phyloP scores from a whole-genome alignment of 306 rosid species.

The Vicia sativa region DNA sequence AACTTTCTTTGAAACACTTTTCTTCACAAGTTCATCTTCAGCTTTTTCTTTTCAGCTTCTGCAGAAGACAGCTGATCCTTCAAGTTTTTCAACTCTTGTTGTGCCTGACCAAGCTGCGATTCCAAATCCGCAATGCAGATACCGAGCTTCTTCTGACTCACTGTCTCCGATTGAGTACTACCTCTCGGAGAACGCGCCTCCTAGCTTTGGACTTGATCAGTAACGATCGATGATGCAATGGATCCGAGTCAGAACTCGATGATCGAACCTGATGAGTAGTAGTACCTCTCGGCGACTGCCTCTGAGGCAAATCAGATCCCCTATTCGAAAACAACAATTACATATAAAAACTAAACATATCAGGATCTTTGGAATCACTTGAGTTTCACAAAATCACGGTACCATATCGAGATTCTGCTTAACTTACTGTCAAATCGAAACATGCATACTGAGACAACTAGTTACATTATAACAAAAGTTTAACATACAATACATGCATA shows the following conservation, averaged over 20 bases:
- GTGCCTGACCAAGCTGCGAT: conserved; percentile 89
- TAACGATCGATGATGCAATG: conserved; percentile 68
- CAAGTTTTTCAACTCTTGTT: conserved; percentile 59
- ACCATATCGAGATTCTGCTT: too few relatives aligned
- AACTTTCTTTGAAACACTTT: conserved; percentile 42
- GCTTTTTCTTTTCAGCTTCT: conserved; percentile 86
- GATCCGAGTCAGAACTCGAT: conserved; percentile 75
- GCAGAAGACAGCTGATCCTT: conserved; percentile 83
- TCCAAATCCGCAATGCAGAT: conserved; percentile 86
- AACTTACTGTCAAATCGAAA: too few relatives aligned
- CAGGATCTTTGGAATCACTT: neutral
- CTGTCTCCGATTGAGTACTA: conserved; percentile 58
- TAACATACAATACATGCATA: conserved; percentile 37
- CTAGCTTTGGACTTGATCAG: conserved; percentile 76
- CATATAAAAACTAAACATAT: neutral
- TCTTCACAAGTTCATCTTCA: conserved; percentile 70
- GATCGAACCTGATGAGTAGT: conserved; percentile 63
- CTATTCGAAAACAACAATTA: conserved; percentile 40
- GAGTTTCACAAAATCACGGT: neutral
- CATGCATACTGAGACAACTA: too few relatives aligned
- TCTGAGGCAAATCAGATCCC: conserved; percentile 79
- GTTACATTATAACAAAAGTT: neutral
- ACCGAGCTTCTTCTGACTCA: conserved; percentile 81
- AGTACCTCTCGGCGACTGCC: conserved; percentile 79
- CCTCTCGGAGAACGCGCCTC: conserved; percentile 78